Evolutionary conservation across 805 yeast genomes (phyloP).

Genomic region (Saccharomyces paradoxus): DNA sequence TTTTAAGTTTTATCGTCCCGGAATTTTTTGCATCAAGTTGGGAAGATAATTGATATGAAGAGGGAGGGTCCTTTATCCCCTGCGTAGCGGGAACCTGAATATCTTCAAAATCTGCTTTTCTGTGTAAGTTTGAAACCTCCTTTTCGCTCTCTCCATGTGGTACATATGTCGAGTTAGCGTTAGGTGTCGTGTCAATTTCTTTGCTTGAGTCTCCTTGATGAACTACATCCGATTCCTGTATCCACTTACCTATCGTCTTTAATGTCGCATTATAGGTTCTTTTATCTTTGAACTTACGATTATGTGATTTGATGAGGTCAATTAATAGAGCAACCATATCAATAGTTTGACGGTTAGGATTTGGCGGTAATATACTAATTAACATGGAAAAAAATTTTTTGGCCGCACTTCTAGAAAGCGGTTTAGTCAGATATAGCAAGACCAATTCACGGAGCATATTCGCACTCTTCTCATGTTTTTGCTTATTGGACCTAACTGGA

Average conservation of each 20-base stretch:
- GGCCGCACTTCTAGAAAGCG: neutral
- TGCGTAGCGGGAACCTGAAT: slow-evolving; percentile 11
- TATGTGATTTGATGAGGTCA: neutral
- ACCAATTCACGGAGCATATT: neutral
- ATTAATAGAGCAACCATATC: neutral
- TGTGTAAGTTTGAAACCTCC: neutral
- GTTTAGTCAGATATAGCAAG: neutral
- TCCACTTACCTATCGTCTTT: neutral
- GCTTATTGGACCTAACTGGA: neutral
- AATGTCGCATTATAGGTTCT: neutral
- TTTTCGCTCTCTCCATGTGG: neutral
- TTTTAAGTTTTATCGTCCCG: neutral
- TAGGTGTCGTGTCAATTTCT: no score
- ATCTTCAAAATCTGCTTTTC: slow-evolving; percentile 1
- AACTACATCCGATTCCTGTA: neutral
- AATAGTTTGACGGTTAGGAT: neutral
- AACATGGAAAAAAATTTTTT: neutral
- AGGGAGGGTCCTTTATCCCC: neutral
- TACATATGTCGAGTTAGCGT: neutral
- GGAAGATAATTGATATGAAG: neutral
- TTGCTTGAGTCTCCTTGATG: neutral
- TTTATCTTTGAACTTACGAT: neutral
- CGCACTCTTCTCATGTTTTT: neutral
- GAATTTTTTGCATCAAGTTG: neutral
- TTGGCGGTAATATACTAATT: neutral